A percentile compares a stretch with the other conserved stretches of the same genome.
Evolutionary conservation across 306 rosid species (phyloP).

Genomic region (Cucurbita argyrosperma): DNA sequence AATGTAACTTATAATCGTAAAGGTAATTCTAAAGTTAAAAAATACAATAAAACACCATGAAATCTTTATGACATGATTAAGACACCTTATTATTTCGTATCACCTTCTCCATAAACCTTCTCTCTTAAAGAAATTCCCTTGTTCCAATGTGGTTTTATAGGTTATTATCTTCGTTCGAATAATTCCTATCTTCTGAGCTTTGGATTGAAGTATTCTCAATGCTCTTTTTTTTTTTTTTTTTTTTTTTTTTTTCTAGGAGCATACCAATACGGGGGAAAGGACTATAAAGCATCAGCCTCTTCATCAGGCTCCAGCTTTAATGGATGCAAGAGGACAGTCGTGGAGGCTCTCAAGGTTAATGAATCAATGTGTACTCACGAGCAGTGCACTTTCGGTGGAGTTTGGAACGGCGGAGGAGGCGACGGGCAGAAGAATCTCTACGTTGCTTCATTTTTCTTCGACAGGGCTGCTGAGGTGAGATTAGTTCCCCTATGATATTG

Average conservation of each 20-base stretch:
- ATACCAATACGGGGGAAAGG: conserved; percentile 63
- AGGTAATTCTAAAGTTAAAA: no score
- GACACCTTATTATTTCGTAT: no score
- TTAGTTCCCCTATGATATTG: neutral
- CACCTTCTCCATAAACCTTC: neutral
- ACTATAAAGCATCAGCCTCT: conserved; percentile 40
- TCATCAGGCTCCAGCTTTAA: conserved; percentile 62
- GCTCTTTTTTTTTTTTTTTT: neutral
- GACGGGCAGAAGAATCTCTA: conserved; percentile 87
- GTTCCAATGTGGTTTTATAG: neutral
- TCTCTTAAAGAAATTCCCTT: neutral
- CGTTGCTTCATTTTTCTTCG: conserved; percentile 97
- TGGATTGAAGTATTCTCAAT: neutral
- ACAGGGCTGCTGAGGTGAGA: conserved; percentile 90
- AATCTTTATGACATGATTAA: no score
- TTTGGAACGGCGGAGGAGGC: conserved; percentile 99
- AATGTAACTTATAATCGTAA: no score
- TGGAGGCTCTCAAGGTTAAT: conserved; percentile 64
- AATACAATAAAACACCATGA: no score
- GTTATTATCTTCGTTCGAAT: neutral
- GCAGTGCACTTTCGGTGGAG: conserved; percentile 95
- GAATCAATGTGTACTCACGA: conserved; percentile 65
- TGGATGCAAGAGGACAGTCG: conserved; percentile 51
- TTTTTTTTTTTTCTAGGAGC: conserved; percentile 21
- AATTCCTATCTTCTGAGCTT: neutral